Evolutionary conservation across 1,284 basidiomycete species (phyloP), one percentile per base, ranked within the genome.

Genomic region (Somion occarium): DNA sequence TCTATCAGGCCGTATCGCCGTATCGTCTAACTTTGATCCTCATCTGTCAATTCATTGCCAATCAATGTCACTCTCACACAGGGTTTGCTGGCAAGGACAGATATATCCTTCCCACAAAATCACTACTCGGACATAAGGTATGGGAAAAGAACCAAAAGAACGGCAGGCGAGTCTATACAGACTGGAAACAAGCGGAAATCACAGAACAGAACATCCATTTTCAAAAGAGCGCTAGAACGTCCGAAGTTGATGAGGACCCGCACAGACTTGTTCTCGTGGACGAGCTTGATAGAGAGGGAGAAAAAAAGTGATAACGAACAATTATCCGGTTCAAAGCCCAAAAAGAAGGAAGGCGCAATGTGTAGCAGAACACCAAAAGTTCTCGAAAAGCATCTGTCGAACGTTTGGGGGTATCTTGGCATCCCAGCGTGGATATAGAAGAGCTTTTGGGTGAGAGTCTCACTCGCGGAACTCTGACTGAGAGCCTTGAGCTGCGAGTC

Each of bases 401-500:
- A 56, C 51, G 55, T 49, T 59, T 48, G 48, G 48, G 65, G 65
- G 65, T 67, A 67, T 67, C 64, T 53, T 58, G 54, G 53, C 56
- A 54, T 51, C 56, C 46, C 50, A 54, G 51, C 45, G 56, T 48
- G 22, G 23, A 20, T 4, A 18, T 12, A 26, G 5, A 39, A 38
- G 44, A 11, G 48, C 48, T 46, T 62, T 62, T 64, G 63, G 57
- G 7, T 7, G 7, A 49, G 20, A n/a, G 45, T 48, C 54, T 58
- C 56, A 64, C 53, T 68, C 62, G 52, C 65, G 64, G 64, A 69
- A 69, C 47, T 71, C 67, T 26, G 62, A 56, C 55, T 67, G 65
- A 44, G 67, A 68, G 53, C 88, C 87, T 72, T 93, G 90, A 27
- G 89, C 89, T 60, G 91, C 91, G 59, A 95, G 79, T 54, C 92